Evolutionary conservation across 2,329 filamentous ascomycete genomes (phyloP).

Genomic region (Thermomyces lanuginosus): DNA sequence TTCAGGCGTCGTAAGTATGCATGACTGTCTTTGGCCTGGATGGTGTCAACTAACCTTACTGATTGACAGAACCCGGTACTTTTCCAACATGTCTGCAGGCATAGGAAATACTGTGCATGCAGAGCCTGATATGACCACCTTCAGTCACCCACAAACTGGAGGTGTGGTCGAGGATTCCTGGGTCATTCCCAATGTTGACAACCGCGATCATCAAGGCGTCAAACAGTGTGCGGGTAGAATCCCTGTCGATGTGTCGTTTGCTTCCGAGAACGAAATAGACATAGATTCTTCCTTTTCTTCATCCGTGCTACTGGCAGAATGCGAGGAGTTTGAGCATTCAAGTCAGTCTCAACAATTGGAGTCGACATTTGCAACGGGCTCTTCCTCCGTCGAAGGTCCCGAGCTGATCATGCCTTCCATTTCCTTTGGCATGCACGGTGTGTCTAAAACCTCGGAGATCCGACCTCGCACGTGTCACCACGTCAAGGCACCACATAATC

Average conservation of each 20-base stretch:
- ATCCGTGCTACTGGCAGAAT: constrained; percentile 3
- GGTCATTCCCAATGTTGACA: constrained; percentile 15
- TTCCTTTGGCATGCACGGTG: constrained; percentile 14
- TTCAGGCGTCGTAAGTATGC: no score
- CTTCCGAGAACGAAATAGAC: constrained; percentile 1
- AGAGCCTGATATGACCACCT: constrained; percentile 7
- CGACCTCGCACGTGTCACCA: constrained; percentile 6
- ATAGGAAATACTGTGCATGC: constrained; percentile 1
- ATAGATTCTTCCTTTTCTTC: constrained; percentile 5
- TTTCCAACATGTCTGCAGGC: background rate
- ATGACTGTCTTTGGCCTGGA: constrained; percentile 1
- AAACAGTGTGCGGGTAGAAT: constrained; percentile 4
- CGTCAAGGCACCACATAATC: constrained; percentile 4
- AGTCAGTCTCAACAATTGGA: constrained; percentile 7
- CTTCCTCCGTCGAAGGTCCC: constrained; percentile 16
- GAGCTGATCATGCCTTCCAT: constrained; percentile 28
- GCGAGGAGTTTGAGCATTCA: constrained; percentile 5
- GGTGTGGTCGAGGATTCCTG: constrained; percentile 22
- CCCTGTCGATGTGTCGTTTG: background rate
- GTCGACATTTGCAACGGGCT: constrained; percentile 13
- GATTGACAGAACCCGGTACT: background rate
- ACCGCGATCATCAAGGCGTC: background rate
- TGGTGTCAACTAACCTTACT: background rate
- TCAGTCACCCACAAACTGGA: no score
- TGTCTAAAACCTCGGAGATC: no score